Conservation (phyloP, 2,329 filamentous ascomycete genomes). For the Pleoardoris graminearum region DNA sequence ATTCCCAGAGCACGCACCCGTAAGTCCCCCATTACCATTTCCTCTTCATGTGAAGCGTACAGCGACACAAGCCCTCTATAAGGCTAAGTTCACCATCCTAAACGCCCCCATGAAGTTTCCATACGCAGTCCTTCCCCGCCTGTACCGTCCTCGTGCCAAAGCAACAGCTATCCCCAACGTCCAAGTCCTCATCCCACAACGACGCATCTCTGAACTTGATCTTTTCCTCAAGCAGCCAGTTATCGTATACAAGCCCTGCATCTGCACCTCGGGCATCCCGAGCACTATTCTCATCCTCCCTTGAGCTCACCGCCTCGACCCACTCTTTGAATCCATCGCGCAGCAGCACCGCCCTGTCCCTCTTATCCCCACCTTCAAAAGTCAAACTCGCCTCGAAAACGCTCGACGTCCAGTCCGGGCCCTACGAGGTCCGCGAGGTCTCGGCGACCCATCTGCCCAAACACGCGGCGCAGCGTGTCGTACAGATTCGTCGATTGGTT, state of each 20-base stretch:
- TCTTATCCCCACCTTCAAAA: constrained; percentile 57
- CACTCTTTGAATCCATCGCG: background rate
- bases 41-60: too few relatives aligned
- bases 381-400: constrained; percentile 88
- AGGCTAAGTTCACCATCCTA: too few relatives aligned
- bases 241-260: constrained; percentile 10
- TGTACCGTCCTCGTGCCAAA: constrained; percentile 34
- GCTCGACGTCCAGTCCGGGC: constrained; percentile 85
- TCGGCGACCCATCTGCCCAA: constrained; percentile 88
- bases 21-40: too few relatives aligned
- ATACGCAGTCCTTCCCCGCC: constrained; percentile 26
- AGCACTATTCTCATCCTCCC: background rate
- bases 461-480: constrained; percentile 92
- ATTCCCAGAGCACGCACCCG: too few relatives aligned
- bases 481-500: constrained; percentile 97
- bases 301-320: background rate
- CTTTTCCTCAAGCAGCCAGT: constrained; percentile 23
- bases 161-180: constrained; percentile 33
- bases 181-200: constrained; percentile 4
- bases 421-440: constrained; percentile 88
- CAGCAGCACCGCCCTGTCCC: background rate
- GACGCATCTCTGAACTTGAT: constrained; percentile 12
- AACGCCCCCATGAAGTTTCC: constrained; percentile 36
- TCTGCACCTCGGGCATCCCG: background rate
- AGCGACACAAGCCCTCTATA: too few relatives aligned